Evolutionary conservation across 257 asterid genomes (phyloP).

Genomic region (Solanum virginianum): DNA sequence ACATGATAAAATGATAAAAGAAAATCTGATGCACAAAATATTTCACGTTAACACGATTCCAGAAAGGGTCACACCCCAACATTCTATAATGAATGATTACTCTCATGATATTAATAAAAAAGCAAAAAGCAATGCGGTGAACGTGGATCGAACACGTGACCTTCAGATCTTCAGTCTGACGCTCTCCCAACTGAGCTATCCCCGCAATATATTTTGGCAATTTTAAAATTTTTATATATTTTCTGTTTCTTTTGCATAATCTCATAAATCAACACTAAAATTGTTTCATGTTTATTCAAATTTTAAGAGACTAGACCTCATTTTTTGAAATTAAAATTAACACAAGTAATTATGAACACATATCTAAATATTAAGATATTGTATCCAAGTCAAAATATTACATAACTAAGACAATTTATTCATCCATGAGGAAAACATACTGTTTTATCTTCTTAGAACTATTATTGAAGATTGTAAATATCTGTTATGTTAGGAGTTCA

Average conservation of each 20-base stretch:
- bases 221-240: too few species aligned
- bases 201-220: constrained; percentile 18
- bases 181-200: constrained; percentile 98
- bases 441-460: background rate
- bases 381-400: background rate
- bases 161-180: constrained; percentile 86
- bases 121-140: constrained; percentile 40
- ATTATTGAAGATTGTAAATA: background rate
- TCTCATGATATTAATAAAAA: background rate
- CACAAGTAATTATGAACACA: background rate
- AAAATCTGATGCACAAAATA: too few species aligned
- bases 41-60: too few species aligned
- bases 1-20: too few species aligned
- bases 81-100: background rate
- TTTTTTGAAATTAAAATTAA: background rate
- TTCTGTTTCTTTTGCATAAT: too few species aligned
- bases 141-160: constrained; percentile 97
- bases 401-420: background rate
- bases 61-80: too few species aligned
- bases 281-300: background rate
- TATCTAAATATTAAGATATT: background rate
- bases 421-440: background rate
- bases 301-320: background rate
- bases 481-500: too few species aligned
- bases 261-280: background rate